Conservation (phyloP, 192 early-diverging fungal species). For the Dispira simplex region DNA sequence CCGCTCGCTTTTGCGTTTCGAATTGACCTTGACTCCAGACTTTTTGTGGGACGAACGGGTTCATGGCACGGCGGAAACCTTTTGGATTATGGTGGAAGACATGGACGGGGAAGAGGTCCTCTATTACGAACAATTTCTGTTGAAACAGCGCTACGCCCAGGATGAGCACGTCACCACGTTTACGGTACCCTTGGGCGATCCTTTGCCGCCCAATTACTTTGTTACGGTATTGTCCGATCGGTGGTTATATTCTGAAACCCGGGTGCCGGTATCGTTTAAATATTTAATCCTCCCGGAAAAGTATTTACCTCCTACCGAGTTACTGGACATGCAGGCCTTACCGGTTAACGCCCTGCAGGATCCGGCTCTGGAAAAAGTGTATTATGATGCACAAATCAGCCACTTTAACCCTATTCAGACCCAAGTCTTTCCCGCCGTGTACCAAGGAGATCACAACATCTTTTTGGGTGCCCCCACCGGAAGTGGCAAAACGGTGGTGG, state of each 20-base stretch:
- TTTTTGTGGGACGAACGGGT: slow-evolving; percentile 88
- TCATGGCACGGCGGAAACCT: slow-evolving; percentile 69
- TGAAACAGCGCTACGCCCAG: slow-evolving; percentile 66
- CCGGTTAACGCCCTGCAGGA: slow-evolving; percentile 65
- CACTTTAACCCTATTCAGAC: slow-evolving; percentile 94
- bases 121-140: slow-evolving; percentile 80
- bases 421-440: slow-evolving; percentile 84
- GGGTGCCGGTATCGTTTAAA: slow-evolving; percentile 84
- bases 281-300: slow-evolving; percentile 85
- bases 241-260: slow-evolving; percentile 87
- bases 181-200: slow-evolving; percentile 81
- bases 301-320: slow-evolving; percentile 86
- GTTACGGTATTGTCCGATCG: slow-evolving; percentile 84
- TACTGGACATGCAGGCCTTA: slow-evolving; percentile 87
- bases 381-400: slow-evolving; percentile 28
- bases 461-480: slow-evolving; percentile 89
- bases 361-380: slow-evolving; percentile 54
- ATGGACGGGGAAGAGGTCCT: slow-evolving; percentile 80
- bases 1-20: slow-evolving; percentile 74
- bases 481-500: slow-evolving; percentile 87
- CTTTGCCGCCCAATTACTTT: slow-evolving; percentile 94
- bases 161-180: slow-evolving; percentile 83
- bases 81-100: slow-evolving; percentile 94
- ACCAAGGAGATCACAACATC: slow-evolving; percentile 72
- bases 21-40: slow-evolving; percentile 84